Conservation (phyloP, 768 basidiomycete species). For the Suillus americanus region DNA sequence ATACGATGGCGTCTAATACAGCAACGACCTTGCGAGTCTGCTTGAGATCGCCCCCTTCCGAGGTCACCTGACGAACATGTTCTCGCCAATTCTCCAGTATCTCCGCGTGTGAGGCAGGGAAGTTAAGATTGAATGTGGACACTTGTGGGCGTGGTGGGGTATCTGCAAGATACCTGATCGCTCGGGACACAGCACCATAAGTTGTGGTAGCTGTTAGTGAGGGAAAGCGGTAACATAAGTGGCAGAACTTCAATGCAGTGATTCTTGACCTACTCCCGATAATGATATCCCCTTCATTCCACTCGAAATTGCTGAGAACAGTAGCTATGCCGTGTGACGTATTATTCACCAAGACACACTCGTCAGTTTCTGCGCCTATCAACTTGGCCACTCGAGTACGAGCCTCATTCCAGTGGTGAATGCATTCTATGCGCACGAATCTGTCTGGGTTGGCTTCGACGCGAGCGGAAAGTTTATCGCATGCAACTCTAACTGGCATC, state of each 20-base stretch:
- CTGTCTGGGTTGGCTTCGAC: constrained; percentile 58
- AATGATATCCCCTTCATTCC: constrained; percentile 67
- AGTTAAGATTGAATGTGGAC: constrained; percentile 48
- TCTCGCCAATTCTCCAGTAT: constrained; percentile 51
- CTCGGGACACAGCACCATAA: constrained; percentile 54
- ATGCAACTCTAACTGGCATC: constrained; percentile 46
- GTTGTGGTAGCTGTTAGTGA: constrained; percentile 49
- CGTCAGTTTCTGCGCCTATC: constrained; percentile 53
- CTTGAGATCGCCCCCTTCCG: constrained; percentile 18
- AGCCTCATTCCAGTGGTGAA: constrained; percentile 35
- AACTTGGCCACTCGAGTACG: constrained; percentile 48
- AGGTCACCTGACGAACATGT: constrained; percentile 33
- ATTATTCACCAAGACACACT: constrained; percentile 49
- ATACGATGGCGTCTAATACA: constrained; percentile 66
- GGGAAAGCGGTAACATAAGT: neutral
- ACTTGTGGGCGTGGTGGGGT: constrained; percentile 50
- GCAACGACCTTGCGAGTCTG: constrained; percentile 54
- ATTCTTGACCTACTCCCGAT: constrained; percentile 48
- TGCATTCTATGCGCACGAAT: constrained; percentile 45
- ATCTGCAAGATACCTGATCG: constrained; percentile 57
- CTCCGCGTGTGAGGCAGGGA: constrained; percentile 55
- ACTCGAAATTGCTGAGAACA: constrained; percentile 64
- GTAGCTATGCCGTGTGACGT: constrained; percentile 49
- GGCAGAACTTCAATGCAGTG: constrained; percentile 1
- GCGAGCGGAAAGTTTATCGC: constrained; percentile 38